These are phyloP conservation scores for Hirschioporus abietinus DNA, from an alignment of 768 basidiomycete species.

Conservation along the genomic window DNA sequence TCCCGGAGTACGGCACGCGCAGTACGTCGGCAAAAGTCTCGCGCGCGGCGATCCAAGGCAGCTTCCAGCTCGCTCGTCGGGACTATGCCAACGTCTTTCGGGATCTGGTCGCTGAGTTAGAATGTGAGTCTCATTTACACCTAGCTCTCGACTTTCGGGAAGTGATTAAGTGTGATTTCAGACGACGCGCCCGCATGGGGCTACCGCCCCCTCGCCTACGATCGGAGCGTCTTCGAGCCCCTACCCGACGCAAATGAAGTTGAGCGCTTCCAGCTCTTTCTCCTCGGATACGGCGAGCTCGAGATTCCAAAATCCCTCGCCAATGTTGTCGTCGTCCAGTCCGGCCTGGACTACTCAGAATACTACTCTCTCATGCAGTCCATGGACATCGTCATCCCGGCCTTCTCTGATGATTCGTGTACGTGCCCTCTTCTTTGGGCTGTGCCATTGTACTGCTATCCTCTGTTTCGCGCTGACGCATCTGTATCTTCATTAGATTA, in stretches of 20 bases:
- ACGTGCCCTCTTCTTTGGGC: slow-evolving; percentile 6
- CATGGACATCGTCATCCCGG: slow-evolving; percentile 37
- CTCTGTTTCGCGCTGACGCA: neutral
- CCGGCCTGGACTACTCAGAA: slow-evolving; percentile 30
- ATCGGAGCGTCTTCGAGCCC: slow-evolving; percentile 20
- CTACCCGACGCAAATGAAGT: slow-evolving; percentile 6
- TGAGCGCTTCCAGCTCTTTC: slow-evolving; percentile 27
- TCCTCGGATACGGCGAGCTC: slow-evolving; percentile 29
- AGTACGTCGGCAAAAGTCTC: slow-evolving; percentile 23
- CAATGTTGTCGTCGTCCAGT: slow-evolving; percentile 32
- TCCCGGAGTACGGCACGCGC: slow-evolving; percentile 24
- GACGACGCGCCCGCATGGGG: slow-evolving; percentile 33
- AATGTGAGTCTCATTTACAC: slow-evolving; percentile 18
- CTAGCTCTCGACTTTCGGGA: no score
- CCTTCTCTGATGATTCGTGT: slow-evolving; percentile 32
- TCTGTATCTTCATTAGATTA: slow-evolving; percentile 21
- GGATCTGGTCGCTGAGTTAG: slow-evolving; percentile 28
- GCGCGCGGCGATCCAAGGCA: slow-evolving; percentile 38
- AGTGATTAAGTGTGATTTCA: slow-evolving; percentile 8
- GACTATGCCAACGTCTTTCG: slow-evolving; percentile 31
- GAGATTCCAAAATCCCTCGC: slow-evolving; percentile 31
- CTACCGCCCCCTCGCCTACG: slow-evolving; percentile 25
- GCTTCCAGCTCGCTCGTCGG: slow-evolving; percentile 28
- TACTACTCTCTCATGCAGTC: slow-evolving; percentile 32
- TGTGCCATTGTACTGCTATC: neutral